Evolutionary conservation across 257 asterid genomes (phyloP).

Genomic region (Solanum sitiens): DNA sequence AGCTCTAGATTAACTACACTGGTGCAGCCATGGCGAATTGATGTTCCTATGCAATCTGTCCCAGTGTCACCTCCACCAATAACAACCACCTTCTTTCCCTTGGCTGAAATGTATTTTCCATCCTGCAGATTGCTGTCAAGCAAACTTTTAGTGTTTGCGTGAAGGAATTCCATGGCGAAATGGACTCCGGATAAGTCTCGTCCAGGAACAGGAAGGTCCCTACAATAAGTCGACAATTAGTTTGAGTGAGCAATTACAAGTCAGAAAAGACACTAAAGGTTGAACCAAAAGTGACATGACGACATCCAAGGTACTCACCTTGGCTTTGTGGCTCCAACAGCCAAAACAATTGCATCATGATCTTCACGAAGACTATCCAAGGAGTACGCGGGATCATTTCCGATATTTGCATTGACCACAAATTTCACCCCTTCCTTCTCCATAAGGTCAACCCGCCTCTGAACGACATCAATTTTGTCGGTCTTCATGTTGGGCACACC

Average conservation of each 20-base stretch:
- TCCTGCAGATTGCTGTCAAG: constrained; percentile 89
- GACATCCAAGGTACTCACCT: constrained; percentile 32
- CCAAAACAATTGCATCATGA: constrained; percentile 81
- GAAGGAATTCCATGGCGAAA: constrained; percentile 98
- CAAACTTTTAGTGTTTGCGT: constrained; percentile 90
- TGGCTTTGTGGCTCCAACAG: constrained; percentile 94
- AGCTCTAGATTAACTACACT: constrained; percentile 77
- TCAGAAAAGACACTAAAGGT: not conserved
- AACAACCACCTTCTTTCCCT: constrained; percentile 91
- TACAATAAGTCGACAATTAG: constrained; percentile 12
- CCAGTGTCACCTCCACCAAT: constrained; percentile 99
- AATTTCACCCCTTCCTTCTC: constrained; percentile 84
- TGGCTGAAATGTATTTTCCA: constrained; percentile 84
- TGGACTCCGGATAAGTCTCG: constrained; percentile 89
- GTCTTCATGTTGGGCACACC: constrained; percentile 99
- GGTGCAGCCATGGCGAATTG: constrained; percentile 90
- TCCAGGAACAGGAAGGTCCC: constrained; percentile 98
- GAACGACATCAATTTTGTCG: constrained; percentile 77
- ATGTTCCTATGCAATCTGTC: constrained; percentile 94
- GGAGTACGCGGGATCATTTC: constrained; percentile 60
- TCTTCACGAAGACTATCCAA: constrained; percentile 62
- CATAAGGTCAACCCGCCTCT: constrained; percentile 93
- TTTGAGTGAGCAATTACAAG: not conserved
- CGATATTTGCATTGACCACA: constrained; percentile 77
- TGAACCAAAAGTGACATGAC: not conserved